phyloP scores from a whole-genome alignment of 768 basidiomycete species.

The Cystobasidium onofrii region DNA sequence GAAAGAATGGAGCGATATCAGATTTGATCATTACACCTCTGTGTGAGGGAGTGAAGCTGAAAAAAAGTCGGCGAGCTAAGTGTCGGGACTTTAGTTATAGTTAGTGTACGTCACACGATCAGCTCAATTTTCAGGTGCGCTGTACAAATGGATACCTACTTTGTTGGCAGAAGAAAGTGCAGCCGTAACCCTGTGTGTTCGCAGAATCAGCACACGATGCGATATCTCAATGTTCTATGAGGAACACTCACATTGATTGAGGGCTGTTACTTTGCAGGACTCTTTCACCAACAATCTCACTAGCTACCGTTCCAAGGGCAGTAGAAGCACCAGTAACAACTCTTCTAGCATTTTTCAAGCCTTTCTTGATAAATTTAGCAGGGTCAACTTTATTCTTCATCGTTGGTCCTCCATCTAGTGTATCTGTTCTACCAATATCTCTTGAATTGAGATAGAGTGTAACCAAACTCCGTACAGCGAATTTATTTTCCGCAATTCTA shows the following conservation, averaged over 20 bases:
- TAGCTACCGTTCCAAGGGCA: conserved; percentile 57
- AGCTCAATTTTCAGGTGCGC: too few species aligned
- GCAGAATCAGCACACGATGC: too few species aligned
- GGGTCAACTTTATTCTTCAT: conserved; percentile 51
- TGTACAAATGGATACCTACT: neutral
- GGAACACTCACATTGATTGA: conserved; percentile 36
- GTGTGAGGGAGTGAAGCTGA: conserved; percentile 65
- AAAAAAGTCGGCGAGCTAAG: conserved; percentile 76
- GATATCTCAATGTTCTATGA: too few species aligned
- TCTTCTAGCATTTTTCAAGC: conserved; percentile 60
- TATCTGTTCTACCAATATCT: conserved; percentile 63
- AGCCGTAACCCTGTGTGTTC: conserved; percentile 57
- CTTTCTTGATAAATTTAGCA: conserved; percentile 59
- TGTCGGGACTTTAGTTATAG: conserved; percentile 48
- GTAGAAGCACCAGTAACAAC: conserved; percentile 79
- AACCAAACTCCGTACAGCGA: conserved; percentile 62
- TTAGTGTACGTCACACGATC: too few species aligned
- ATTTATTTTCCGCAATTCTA: conserved; percentile 73
- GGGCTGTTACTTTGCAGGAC: conserved; percentile 69
- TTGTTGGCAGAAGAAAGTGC: conserved; percentile 74
- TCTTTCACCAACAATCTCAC: conserved; percentile 55
- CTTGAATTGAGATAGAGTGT: conserved; percentile 69
- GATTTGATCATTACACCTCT: conserved; percentile 56
- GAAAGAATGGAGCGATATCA: conserved; percentile 67
- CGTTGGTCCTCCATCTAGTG: conserved; percentile 51